These are phyloP conservation scores for Lactarius evosmus DNA, from an alignment of 768 basidiomycete genomes.

Conservation along the genomic window DNA sequence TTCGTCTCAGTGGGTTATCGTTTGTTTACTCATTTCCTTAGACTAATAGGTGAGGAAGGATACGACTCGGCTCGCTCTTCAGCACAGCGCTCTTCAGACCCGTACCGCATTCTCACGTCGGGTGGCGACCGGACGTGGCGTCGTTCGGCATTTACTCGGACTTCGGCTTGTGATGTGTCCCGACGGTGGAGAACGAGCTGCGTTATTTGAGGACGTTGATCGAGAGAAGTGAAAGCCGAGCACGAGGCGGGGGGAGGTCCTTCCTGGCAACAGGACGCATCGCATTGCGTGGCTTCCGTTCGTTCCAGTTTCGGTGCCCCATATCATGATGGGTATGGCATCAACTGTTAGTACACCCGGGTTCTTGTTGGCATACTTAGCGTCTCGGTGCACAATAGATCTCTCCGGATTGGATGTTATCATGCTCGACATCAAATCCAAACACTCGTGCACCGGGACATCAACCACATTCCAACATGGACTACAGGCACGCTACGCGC, in stretches of 20 bases:
- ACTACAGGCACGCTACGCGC: slow-evolving; percentile 63
- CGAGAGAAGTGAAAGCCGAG: slow-evolving; percentile 78
- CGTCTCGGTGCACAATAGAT: slow-evolving; percentile 47
- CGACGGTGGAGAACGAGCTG: slow-evolving; percentile 50
- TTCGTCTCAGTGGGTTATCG: slow-evolving; percentile 42
- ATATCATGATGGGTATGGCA: slow-evolving; percentile 86
- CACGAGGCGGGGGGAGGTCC: slow-evolving; percentile 81
- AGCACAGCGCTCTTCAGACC: slow-evolving; percentile 65
- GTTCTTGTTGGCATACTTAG: slow-evolving; percentile 33
- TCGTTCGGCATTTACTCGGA: slow-evolving; percentile 89
- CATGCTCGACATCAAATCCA: slow-evolving; percentile 93
- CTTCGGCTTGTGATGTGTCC: slow-evolving; percentile 62
- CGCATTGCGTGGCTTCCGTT: slow-evolving; percentile 53
- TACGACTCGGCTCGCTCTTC: slow-evolving; percentile 43
- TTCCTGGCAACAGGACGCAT: too few relatives aligned
- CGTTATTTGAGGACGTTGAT: slow-evolving; percentile 80
- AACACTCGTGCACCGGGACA: slow-evolving; percentile 65
- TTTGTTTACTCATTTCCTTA: neutral
- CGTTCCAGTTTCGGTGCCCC: slow-evolving; percentile 57
- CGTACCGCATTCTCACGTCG: slow-evolving; percentile 72
- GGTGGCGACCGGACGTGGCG: slow-evolving; percentile 76
- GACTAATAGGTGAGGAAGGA: slow-evolving; percentile 13
- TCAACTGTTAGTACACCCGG: slow-evolving; percentile 92
- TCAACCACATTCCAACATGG: slow-evolving; percentile 59
- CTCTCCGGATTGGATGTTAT: slow-evolving; percentile 71